Evolutionary conservation across 73 alveolate species (phyloP).

Genomic region (Effrenium voratum): DNA sequence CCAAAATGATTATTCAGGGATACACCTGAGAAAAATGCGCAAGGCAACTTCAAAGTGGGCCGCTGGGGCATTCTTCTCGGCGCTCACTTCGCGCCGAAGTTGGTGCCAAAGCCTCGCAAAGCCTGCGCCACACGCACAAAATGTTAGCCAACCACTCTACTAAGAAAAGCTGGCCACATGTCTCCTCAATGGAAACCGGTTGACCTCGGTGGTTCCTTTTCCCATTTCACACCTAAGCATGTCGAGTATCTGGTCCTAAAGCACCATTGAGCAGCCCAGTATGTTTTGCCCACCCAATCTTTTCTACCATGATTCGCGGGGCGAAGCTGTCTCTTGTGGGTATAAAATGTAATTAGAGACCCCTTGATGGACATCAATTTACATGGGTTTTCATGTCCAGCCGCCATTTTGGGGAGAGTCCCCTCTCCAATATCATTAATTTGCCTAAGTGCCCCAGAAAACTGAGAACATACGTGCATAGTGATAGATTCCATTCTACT

Average conservation of each 20-base stretch:
- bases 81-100: constrained; percentile 49
- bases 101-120: constrained; percentile 64
- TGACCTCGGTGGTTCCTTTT: neutral
- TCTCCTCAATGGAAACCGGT: neutral
- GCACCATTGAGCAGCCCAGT: neutral
- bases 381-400: no score
- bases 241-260: neutral
- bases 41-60: no score
- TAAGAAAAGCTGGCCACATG: neutral
- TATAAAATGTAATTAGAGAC: no score
- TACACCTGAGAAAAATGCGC: no score
- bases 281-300: neutral
- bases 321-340: no score
- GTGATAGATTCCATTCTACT: no score
- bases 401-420: no score
- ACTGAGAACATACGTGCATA: no score
- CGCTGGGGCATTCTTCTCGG: neutral
- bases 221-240: neutral
- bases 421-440: no score
- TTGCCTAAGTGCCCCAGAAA: no score
- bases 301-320: neutral
- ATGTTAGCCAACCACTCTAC: neutral
- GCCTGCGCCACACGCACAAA: constrained; percentile 1
- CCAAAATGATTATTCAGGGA: no score
- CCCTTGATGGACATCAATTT: no score